Evolutionary conservation across 805 yeast species (phyloP).

Genomic region (Wickerhamomyces ciferrii): DNA sequence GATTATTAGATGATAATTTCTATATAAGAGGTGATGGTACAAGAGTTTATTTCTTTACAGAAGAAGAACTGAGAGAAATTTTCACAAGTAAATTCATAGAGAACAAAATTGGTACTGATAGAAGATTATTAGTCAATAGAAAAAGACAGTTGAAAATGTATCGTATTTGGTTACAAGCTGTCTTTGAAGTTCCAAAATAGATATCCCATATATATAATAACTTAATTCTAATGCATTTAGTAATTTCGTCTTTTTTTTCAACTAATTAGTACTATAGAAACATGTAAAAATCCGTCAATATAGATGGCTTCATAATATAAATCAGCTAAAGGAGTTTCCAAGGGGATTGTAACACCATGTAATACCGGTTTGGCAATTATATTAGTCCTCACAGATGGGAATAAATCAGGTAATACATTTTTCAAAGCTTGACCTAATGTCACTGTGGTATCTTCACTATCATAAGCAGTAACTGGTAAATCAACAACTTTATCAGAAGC

Average conservation of each 20-base stretch:
- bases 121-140: slow-evolving; percentile 86
- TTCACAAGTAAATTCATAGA: slow-evolving; percentile 66
- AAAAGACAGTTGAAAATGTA: slow-evolving; percentile 93
- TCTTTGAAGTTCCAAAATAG: slow-evolving; percentile 44
- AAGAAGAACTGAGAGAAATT: slow-evolving; percentile 77
- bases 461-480: slow-evolving; percentile 21
- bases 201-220: no score
- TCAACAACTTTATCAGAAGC: slow-evolving; percentile 31
- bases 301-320: slow-evolving; percentile 40
- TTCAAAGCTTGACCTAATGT: slow-evolving; percentile 38
- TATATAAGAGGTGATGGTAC: slow-evolving; percentile 98
- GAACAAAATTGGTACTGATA: slow-evolving; percentile 78
- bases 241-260: slow-evolving; percentile 9
- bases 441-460: slow-evolving; percentile 2
- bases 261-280: slow-evolving; percentile 34
- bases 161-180: slow-evolving; percentile 95
- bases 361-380: slow-evolving; percentile 37
- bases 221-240: no score
- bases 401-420: slow-evolving; percentile 37
- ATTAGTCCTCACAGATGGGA: slow-evolving; percentile 32
- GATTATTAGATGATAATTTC: slow-evolving; percentile 86
- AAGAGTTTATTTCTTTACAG: slow-evolving; percentile 93
- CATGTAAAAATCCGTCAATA: slow-evolving; percentile 64
- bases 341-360: slow-evolving; percentile 52
- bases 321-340: slow-evolving; percentile 37